Percentiles rank a stretch among this genome's conserved stretches.
Evolutionary conservation across 2,329 filamentous ascomycete species (phyloP).

Genomic region (Neofusicoccum sp.): DNA sequence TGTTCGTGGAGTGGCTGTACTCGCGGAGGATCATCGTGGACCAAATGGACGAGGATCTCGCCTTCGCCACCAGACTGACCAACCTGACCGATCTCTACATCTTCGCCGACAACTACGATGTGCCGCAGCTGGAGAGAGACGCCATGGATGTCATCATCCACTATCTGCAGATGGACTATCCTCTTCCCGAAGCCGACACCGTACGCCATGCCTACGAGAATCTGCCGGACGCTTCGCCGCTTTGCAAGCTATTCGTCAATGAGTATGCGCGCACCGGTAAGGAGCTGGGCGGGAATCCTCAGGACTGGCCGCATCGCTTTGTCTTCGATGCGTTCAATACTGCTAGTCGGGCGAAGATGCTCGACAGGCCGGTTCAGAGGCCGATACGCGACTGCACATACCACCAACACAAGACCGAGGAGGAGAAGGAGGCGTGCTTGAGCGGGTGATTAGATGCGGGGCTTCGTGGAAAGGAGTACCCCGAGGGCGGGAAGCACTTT

Average conservation of each 20-base stretch:
- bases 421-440: not conserved
- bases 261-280: not conserved
- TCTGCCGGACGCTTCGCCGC: not conserved
- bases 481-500: too few species aligned
- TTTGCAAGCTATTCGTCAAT: not conserved
- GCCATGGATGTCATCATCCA: not conserved
- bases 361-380: not conserved
- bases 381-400: not conserved
- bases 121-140: not conserved
- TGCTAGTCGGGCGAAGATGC: not conserved
- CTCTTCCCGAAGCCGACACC: not conserved
- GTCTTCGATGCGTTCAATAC: not conserved
- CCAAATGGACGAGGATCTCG: not conserved
- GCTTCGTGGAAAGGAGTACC: not conserved
- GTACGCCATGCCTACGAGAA: not conserved
- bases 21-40: not conserved
- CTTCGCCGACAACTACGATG: not conserved
- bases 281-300: not conserved
- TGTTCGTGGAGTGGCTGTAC: conserved; percentile 4
- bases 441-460: not conserved
- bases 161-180: not conserved
- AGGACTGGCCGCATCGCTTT: not conserved
- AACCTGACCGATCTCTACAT: not conserved
- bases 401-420: not conserved
- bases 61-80: not conserved